Percentiles rank a stretch among this genome's conserved stretches.
phyloP scores from a whole-genome alignment of 2,329 filamentous ascomycete species.

The Fonsecaea multimorphosa region DNA sequence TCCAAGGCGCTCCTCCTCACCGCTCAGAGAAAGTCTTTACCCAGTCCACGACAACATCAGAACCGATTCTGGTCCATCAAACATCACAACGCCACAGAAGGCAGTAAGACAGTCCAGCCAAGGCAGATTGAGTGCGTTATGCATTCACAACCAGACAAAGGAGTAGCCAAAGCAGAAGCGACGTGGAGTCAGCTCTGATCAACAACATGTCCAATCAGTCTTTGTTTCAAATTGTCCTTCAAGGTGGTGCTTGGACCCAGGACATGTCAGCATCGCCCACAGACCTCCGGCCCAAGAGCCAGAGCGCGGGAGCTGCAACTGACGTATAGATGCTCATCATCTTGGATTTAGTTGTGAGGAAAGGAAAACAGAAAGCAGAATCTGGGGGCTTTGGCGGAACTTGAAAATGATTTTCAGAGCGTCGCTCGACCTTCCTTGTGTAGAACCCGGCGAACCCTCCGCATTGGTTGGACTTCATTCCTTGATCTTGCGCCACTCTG shows the following conservation, averaged over 20 bases:
- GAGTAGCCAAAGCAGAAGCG: not conserved
- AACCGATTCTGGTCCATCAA: not conserved
- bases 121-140: not conserved
- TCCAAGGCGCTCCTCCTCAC: not conserved
- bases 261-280: conserved; percentile 42
- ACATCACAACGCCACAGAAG: not conserved
- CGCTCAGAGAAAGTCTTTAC: not conserved
- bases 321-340: conserved; percentile 39
- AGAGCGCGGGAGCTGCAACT: conserved; percentile 38
- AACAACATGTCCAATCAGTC: conserved; percentile 41
- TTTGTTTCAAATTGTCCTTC: conserved; percentile 39
- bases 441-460: conserved; percentile 28
- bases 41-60: not conserved
- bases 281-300: conserved; percentile 34
- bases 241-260: conserved; percentile 41
- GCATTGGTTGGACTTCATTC: conserved; percentile 35
- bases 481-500: conserved; percentile 23
- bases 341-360: conserved; percentile 42
- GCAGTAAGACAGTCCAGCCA: not conserved
- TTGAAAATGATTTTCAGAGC: conserved; percentile 8
- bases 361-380: not conserved
- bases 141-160: not conserved
- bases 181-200: not conserved
- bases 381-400: too few relatives aligned
- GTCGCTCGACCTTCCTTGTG: conserved; percentile 26